These are phyloP conservation scores for Populus alba DNA, from an alignment of 345 rosid species.

Conservation along the genomic window DNA sequence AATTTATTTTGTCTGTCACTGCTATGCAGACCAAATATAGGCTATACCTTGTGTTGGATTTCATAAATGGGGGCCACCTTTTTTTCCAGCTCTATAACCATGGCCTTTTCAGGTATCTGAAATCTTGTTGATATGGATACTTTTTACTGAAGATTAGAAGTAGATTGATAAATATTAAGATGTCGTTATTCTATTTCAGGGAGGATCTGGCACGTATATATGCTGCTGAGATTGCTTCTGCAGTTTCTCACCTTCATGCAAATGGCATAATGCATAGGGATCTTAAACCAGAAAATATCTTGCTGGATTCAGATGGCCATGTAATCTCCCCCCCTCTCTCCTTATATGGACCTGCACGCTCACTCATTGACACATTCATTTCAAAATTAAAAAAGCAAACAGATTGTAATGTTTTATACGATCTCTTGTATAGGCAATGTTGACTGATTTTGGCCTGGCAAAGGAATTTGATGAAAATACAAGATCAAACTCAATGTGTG, in stretches of 20 bases:
- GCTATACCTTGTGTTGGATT: conserved; percentile 82
- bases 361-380: background rate
- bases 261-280: conserved; percentile 98
- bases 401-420: background rate
- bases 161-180: conserved; percentile 14
- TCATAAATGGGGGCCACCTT: conserved; percentile 93
- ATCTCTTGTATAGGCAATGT: conserved; percentile 46
- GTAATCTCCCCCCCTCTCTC: conserved; percentile 37
- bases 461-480: conserved; percentile 77
- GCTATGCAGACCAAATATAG: conserved; percentile 80
- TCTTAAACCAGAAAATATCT: conserved; percentile 92
- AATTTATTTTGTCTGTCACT: conserved; percentile 12
- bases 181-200: conserved; percentile 33
- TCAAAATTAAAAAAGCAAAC: background rate
- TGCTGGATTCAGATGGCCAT: conserved; percentile 83
- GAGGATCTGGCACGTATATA: conserved; percentile 93
- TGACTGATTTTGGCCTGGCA: conserved; percentile 92
- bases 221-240: conserved; percentile 87
- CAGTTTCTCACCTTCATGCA: conserved; percentile 86
- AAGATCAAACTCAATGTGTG: conserved; percentile 89
- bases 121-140: background rate
- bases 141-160: background rate
- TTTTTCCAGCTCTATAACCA: conserved; percentile 95
- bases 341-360: background rate
- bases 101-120: conserved; percentile 85